These are phyloP conservation scores for Fusarium armeniacum DNA, from an alignment of 2,329 filamentous ascomycete species.

Conservation along the genomic window DNA sequence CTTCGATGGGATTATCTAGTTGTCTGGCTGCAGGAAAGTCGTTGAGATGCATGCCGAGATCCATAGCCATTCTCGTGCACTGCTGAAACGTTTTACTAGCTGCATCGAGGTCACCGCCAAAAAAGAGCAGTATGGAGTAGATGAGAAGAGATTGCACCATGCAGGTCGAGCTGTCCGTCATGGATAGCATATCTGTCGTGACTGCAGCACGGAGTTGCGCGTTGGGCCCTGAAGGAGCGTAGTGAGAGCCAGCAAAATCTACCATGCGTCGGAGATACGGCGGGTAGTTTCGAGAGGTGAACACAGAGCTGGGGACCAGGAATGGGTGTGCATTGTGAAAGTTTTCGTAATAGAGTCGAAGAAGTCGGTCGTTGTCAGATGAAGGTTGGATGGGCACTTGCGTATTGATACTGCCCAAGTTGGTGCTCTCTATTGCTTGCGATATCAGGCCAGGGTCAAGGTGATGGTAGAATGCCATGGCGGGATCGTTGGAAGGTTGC, in stretches of 20 bases:
- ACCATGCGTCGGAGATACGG: conserved; percentile 35
- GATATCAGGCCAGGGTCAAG: conserved; percentile 14
- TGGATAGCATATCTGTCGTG: conserved; percentile 23
- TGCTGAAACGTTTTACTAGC: conserved; percentile 24
- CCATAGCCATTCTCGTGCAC: conserved; percentile 35
- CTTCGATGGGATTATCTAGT: conserved; percentile 32
- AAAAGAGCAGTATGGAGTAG: conserved; percentile 27
- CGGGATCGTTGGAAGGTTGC: conserved; percentile 1
- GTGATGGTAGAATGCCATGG: conserved; percentile 22
- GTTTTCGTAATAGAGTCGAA: conserved; percentile 44
- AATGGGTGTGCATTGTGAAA: conserved; percentile 44
- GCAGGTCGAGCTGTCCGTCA: conserved; percentile 11
- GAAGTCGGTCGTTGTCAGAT: conserved; percentile 36
- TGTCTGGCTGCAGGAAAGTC: conserved; percentile 32
- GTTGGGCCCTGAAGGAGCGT: conserved; percentile 19
- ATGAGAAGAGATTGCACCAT: conserved; percentile 39
- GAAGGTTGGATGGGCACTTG: not conserved
- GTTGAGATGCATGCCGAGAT: conserved; percentile 38
- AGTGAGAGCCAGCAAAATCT: conserved; percentile 43
- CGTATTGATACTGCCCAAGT: not conserved
- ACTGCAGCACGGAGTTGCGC: conserved; percentile 24
- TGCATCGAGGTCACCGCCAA: conserved; percentile 14
- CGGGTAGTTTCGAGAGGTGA: conserved; percentile 31
- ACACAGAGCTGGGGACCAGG: conserved; percentile 33
- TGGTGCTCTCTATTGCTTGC: conserved; percentile 3